Evolutionary conservation across 2,329 filamentous ascomycete species (phyloP), one percentile per base, ranked within the genome.

Genomic region (Arthrobotrys musiformis): DNA sequence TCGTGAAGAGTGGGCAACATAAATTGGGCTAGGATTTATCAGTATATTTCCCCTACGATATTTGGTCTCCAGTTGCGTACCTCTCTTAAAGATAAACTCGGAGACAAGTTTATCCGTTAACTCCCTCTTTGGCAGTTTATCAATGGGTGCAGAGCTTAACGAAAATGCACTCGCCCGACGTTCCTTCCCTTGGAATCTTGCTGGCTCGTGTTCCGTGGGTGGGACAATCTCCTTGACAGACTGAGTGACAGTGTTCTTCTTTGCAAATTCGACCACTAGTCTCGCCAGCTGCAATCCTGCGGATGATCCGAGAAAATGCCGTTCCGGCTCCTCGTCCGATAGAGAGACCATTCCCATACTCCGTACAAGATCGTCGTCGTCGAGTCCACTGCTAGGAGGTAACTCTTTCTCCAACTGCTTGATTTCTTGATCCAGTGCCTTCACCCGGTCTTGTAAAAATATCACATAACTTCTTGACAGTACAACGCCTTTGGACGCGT

Each of bases 281-380:
- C 94, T 90, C 11, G 94, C 97, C 86, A 98, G 97, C 82, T 93
- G 93, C 81, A 97, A 97, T 75, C 94, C 95, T 83, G 94, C 98
- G 58, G 94, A 97, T 1, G 95, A 92, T 0, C 95, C 95, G 1
- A 99, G 86, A 82, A 95, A 98, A 79, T 94, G 92, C 15, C 92
- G 90, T 81, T 94, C 92, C 81, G 91, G 90, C 63, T 79, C 77
- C 9, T 79, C 78, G 46, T 81, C 79, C 24, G 78, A 79, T 44
- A 98, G 89, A 48, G 91, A 91, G 80, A 98, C 93, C 80, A 94
- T 88, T 26, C 93, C 94, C 22, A 93, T 93, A 0, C 92, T 92
- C 22, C 93, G 91, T 80, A 97, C 90, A 84, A 97, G 92, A 80
- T 95, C 90, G 83, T 97, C 94, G 22, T 89, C 89, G 82, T 91